Percentiles rank a stretch among this genome's conserved stretches.
Conservation (phyloP, 768 basidiomycete species). For the Suillus luteus region DNA sequence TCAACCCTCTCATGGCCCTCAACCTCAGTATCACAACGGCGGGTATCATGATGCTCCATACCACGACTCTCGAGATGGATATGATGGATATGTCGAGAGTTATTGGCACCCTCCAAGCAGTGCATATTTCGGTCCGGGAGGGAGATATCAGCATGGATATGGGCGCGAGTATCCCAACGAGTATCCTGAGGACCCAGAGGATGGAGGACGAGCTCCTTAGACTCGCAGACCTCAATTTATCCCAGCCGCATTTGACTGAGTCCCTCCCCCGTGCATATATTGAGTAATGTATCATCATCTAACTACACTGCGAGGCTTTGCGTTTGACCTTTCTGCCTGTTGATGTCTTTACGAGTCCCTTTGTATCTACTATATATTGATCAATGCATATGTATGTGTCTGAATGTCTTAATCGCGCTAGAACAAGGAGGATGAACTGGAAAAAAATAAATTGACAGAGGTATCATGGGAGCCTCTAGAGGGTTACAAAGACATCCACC, state of each 20-base stretch:
- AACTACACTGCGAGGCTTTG: not conserved
- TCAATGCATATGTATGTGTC: constrained; percentile 2
- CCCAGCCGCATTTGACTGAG: not conserved
- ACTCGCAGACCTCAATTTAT: not conserved
- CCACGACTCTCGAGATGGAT: not conserved
- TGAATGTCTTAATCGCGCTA: not conserved
- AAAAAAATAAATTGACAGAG: not conserved
- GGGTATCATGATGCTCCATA: not conserved
- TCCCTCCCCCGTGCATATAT: not conserved
- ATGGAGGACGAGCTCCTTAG: constrained; percentile 1
- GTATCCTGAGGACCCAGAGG: not conserved
- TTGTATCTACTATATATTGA: constrained; percentile 5
- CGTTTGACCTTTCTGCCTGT: not conserved
- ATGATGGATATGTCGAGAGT: not conserved
- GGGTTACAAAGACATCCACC: not conserved
- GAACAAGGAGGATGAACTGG: constrained; percentile 1
- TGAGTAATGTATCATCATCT: not conserved
- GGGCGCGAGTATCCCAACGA: not conserved
- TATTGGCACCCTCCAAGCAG: constrained; percentile 1
- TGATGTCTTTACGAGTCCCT: not conserved
- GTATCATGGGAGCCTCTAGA: constrained; percentile 3
- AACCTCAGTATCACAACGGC: not conserved
- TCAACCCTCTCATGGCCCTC: not conserved
- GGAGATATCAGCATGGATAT: not conserved
- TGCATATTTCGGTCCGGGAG: not conserved